Evolutionary conservation across 345 rosid genomes (phyloP), one percentile per base, ranked within the genome.

Genomic region (Gossypium herbaceum): DNA sequence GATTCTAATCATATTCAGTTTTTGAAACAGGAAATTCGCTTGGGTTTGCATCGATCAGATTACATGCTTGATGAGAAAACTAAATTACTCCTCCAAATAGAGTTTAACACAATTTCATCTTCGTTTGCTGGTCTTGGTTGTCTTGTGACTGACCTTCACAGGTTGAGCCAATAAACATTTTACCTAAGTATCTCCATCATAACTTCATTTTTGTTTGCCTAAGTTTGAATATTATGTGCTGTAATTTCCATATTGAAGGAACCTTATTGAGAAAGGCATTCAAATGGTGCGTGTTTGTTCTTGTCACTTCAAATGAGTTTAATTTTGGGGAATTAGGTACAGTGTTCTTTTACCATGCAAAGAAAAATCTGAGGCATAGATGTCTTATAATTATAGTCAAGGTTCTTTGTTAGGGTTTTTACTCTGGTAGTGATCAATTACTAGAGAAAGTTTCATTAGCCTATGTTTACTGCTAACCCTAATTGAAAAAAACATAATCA

Each of bases 41-140:
- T 96, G 82, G 99, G 98, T 19, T 86, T 96, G 73, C 98, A 93
- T 81, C 97, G 97, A 73, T 93, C 97, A n/a, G 99, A 96, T 85
- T 96, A 96, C 79, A 96, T 92, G 99, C 97, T 96, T 72, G 98
- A 93, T 77, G 93, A 86, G 81, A 83, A 96, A 85, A 96, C 98
- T 16, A 90, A 96, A 72, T 82, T 83, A 24, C 97, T 96, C 71
- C 98, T 96, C 71, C 99, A 96, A 74, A 89, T 93, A 72, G 99
- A 93, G 88, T 74, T 96, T 75, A 96, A 96, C 73, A 96, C 99
- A 78, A 90, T 96, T 71, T 86, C 97, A 2, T 82, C 86, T 69
- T 93, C 99, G 11, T 93, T 96, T 81, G 63, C 97, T 48, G 97
- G 97, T 76, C 97, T 90, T 76, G 60, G 97, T 84, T 78, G 84